Evolutionary conservation across 164 flowering plant genomes (phyloP).

Genomic region (Annona squamosa): DNA sequence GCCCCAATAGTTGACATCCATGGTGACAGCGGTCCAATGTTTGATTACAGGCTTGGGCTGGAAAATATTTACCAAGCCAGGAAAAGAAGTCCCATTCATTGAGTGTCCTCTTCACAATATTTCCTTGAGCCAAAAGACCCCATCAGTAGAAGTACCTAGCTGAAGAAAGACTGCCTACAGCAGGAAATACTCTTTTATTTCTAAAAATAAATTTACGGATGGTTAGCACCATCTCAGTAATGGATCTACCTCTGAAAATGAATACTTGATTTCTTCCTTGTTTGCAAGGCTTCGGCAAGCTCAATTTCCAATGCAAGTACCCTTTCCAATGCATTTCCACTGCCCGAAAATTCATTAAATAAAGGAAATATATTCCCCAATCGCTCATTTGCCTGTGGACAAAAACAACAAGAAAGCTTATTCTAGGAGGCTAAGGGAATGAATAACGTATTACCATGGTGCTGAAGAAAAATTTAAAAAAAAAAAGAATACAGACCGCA

Average conservation of each 20-base stretch:
- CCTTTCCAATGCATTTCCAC: conserved; percentile 81
- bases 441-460: background rate
- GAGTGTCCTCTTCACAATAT: background rate
- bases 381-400: conserved; percentile 62
- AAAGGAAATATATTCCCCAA: conserved; percentile 56
- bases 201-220: background rate
- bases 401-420: background rate
- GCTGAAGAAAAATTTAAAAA: background rate
- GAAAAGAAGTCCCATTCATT: too few relatives aligned
- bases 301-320: conserved; percentile 92
- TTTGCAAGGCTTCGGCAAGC: conserved; percentile 80
- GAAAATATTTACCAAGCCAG: too few relatives aligned
- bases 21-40: too few relatives aligned
- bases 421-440: background rate
- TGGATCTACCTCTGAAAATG: conserved; percentile 69
- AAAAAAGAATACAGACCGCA: conserved; percentile 32
- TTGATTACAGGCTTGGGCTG: too few relatives aligned
- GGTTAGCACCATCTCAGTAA: background rate
- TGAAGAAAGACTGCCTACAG: background rate
- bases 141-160: background rate
- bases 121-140: background rate
- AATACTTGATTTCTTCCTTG: conserved; percentile 53
- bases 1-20: too few relatives aligned
- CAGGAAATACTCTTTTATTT: background rate
- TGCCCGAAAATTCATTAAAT: conserved; percentile 46